A percentile compares a stretch with the other conserved stretches of the same genome.
phyloP scores from a whole-genome alignment of 495 filamentous ascomycete genomes.

The Wilcoxina mikolae region DNA sequence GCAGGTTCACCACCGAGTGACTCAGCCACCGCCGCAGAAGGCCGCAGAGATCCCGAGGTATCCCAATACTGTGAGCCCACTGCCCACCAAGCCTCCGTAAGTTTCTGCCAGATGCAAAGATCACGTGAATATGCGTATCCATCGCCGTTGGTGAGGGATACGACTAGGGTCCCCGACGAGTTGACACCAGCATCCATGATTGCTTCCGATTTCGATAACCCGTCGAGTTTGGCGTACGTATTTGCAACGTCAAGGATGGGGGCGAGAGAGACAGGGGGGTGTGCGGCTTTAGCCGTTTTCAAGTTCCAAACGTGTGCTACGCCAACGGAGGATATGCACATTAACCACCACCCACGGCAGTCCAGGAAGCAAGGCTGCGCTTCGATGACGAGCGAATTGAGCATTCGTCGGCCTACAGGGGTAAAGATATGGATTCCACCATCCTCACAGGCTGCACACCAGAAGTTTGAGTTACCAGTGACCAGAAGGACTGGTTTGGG shows the following conservation, averaged over 20 bases:
- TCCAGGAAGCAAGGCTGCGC: conserved; percentile 89
- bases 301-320: conserved; percentile 91
- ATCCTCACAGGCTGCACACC: conserved; percentile 86
- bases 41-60: conserved; percentile 60
- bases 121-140: conserved; percentile 71
- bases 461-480: conserved; percentile 78
- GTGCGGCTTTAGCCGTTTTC: conserved; percentile 64
- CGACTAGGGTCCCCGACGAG: conserved; percentile 63
- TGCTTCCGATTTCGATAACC: conserved; percentile 68
- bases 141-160: conserved; percentile 82
- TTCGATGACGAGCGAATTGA: conserved; percentile 73
- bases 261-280: conserved; percentile 79
- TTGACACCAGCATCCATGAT: conserved; percentile 85
- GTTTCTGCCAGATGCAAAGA: conserved; percentile 85
- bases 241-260: conserved; percentile 76
- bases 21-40: conserved; percentile 47
- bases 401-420: conserved; percentile 72
- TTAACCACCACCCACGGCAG: conserved; percentile 71
- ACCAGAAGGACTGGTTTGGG: conserved; percentile 68
- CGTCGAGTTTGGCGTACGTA: conserved; percentile 48
- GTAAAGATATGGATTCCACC: conserved; percentile 89
- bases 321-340: conserved; percentile 76
- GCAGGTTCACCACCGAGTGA: conserved; percentile 35
- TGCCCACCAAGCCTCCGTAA: conserved; percentile 95
- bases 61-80: conserved; percentile 97